These are phyloP conservation scores for Metschnikowia picachoensis DNA, from an alignment of 805 yeast genomes.

Conservation along the genomic window DNA sequence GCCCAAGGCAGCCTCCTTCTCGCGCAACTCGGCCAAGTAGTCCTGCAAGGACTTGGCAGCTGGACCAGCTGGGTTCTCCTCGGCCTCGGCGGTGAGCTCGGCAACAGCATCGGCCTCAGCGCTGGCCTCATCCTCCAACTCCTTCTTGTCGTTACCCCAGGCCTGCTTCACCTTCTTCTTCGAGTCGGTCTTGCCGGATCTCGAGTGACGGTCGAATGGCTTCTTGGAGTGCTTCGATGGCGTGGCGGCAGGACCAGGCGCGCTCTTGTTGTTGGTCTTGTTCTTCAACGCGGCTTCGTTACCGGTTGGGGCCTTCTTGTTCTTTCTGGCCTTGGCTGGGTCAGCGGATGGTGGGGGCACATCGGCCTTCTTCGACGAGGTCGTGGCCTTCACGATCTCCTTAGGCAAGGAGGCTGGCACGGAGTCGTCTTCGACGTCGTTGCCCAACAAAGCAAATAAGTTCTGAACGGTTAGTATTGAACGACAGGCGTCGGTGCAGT, in stretches of 20 bases:
- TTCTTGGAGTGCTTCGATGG: slow-evolving; percentile 54
- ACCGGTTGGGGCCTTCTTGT: slow-evolving; percentile 68
- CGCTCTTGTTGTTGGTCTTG: slow-evolving; percentile 61
- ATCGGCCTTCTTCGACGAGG: slow-evolving; percentile 85
- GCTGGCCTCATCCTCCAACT: slow-evolving; percentile 64
- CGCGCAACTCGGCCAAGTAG: slow-evolving; percentile 68
- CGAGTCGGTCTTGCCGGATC: slow-evolving; percentile 79
- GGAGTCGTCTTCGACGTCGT: slow-evolving; percentile 82
- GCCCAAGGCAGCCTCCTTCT: slow-evolving; percentile 40
- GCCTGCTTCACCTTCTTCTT: slow-evolving; percentile 79
- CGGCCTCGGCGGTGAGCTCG: slow-evolving; percentile 37
- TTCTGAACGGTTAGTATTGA: slow-evolving; percentile 41
- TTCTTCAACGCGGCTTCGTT: slow-evolving; percentile 83
- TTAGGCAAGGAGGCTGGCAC: slow-evolving; percentile 54
- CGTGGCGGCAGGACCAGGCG: slow-evolving; percentile 50
- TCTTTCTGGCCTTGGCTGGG: slow-evolving; percentile 73
- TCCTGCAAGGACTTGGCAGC: slow-evolving; percentile 74
- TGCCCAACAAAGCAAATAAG: slow-evolving; percentile 79
- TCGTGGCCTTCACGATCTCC: slow-evolving; percentile 76
- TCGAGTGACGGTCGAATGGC: slow-evolving; percentile 80
- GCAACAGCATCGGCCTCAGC: slow-evolving; percentile 39
- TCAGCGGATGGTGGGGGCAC: slow-evolving; percentile 78
- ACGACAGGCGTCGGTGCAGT: no score
- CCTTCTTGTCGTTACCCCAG: slow-evolving; percentile 78
- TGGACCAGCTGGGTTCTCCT: slow-evolving; percentile 46